These are phyloP conservation scores for Emergomyces africanus DNA, from an alignment of 2,329 filamentous ascomycete species.

Conservation along the genomic window DNA sequence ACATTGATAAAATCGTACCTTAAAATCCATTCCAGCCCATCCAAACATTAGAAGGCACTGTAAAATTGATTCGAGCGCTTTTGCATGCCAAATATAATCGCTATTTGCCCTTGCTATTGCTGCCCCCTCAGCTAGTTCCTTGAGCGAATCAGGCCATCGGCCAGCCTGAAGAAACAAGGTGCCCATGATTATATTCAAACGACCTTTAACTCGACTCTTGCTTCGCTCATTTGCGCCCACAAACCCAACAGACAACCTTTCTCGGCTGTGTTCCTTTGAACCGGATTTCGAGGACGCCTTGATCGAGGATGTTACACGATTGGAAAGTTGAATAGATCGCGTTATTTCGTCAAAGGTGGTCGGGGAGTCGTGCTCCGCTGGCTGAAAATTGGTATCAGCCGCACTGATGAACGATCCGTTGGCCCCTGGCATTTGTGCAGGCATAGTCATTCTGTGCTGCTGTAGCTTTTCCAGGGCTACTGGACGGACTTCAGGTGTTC, in stretches of 20 bases:
- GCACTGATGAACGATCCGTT: constrained; percentile 23
- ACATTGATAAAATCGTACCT: constrained; percentile 16
- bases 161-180: constrained; percentile 81
- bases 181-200: constrained; percentile 66
- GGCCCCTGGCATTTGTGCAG: constrained; percentile 40
- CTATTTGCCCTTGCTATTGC: constrained; percentile 63
- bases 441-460: constrained; percentile 69
- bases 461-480: constrained; percentile 42
- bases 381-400: constrained; percentile 24
- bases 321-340: constrained; percentile 29
- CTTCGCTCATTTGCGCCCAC: constrained; percentile 62
- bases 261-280: constrained; percentile 43
- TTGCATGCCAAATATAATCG: constrained; percentile 96
- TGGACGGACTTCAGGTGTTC: constrained; percentile 32
- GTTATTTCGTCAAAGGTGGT: constrained; percentile 44
- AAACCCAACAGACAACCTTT: constrained; percentile 49
- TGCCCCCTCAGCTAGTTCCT: constrained; percentile 69
- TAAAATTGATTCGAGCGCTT: constrained; percentile 78
- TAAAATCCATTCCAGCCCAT: constrained; percentile 73
- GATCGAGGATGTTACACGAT: constrained; percentile 26
- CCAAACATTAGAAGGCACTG: constrained; percentile 71
- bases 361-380: constrained; percentile 30
- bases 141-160: constrained; percentile 77
- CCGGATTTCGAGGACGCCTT: constrained; percentile 25
- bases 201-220: constrained; percentile 67